Conservation (phyloP, 1,284 basidiomycete genomes). For the Ceratobasidium sp. region DNA sequence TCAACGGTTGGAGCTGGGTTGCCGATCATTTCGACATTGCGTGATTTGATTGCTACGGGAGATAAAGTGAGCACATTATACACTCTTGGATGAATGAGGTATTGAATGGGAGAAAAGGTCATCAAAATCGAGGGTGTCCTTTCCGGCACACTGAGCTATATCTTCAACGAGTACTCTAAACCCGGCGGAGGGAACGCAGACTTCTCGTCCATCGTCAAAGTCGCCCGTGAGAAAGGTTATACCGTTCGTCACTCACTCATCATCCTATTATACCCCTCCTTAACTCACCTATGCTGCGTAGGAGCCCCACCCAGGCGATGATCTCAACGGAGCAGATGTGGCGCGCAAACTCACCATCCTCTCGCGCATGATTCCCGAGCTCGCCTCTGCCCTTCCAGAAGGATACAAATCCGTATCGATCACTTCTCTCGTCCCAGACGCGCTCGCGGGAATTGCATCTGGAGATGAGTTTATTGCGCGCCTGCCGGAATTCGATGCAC, state of each 20-base stretch:
- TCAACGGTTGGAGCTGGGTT: conserved; percentile 96
- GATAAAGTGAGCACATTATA: conserved; percentile 74
- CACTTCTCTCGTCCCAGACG: conserved; percentile 85
- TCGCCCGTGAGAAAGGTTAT: conserved; percentile 94
- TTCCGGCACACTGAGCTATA: conserved; percentile 97
- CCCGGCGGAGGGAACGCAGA: conserved; percentile 69
- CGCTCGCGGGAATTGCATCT: conserved; percentile 70
- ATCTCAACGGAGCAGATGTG: conserved; percentile 96
- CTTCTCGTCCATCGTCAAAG: conserved; percentile 91
- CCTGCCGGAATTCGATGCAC: conserved; percentile 86
- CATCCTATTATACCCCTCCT: neutral
- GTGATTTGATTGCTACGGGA: conserved; percentile 92
- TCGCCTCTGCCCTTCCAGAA: conserved; percentile 69
- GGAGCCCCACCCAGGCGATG: conserved; percentile 98
- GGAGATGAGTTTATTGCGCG: conserved; percentile 87
- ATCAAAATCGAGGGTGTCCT: conserved; percentile 88
- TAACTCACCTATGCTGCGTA: conserved; percentile 58
- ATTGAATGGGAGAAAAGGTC: conserved; percentile 62
- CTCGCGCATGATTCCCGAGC: conserved; percentile 77
- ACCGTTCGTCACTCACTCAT: conserved; percentile 71
- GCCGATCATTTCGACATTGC: conserved; percentile 91
- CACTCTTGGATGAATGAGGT: neutral
- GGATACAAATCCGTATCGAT: conserved; percentile 88
- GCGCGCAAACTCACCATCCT: conserved; percentile 97
- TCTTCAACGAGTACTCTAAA: conserved; percentile 96